These are phyloP conservation scores for Logfia minima DNA, from an alignment of 129 eudicot species.

Conservation along the genomic window DNA sequence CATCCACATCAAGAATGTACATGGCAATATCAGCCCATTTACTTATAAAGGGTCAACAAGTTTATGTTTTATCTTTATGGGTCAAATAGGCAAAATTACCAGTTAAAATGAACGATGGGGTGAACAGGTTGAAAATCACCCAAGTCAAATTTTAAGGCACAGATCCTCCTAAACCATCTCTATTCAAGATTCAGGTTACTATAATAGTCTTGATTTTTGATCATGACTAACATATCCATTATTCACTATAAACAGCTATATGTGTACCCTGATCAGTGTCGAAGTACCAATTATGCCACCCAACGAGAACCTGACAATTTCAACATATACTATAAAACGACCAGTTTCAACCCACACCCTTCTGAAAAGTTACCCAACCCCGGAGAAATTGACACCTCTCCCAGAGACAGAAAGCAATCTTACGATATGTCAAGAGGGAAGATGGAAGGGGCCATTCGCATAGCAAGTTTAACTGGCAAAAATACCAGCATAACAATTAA, in stretches of 20 bases:
- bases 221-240: neutral
- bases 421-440: conserved; percentile 93
- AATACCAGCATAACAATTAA: conserved; percentile 86
- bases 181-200: neutral
- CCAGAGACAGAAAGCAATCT: conserved; percentile 29
- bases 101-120: neutral
- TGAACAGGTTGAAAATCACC: neutral
- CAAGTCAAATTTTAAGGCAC: neutral
- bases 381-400: neutral
- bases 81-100: neutral
- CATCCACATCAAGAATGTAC: neutral
- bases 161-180: neutral
- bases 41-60: neutral
- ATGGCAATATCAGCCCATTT: neutral
- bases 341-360: neutral
- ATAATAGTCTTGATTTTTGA: neutral
- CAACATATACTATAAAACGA: neutral
- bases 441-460: conserved; percentile 81
- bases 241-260: neutral
- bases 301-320: neutral
- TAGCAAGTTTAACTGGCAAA: conserved; percentile 93
- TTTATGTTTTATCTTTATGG: neutral
- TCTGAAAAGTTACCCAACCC: neutral
- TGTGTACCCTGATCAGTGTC: neutral
- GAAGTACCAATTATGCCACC: neutral